Evolutionary conservation across 371 early-diverging fungal species (phyloP).

Genomic region (Rhizopus sp.): DNA sequence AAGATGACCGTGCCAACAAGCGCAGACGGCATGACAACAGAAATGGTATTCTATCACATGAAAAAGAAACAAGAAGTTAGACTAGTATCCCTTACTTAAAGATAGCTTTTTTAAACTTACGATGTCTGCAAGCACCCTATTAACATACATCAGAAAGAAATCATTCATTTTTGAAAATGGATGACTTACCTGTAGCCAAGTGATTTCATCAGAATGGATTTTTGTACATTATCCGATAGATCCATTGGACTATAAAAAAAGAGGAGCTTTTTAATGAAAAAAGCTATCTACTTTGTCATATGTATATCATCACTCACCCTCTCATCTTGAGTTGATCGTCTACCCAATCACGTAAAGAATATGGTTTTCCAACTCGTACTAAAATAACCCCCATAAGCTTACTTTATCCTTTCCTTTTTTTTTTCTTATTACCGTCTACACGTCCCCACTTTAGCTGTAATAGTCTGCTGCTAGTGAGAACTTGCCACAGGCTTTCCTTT

Average conservation of each 20-base stretch:
- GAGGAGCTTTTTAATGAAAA: not conserved
- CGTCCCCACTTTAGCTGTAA: constrained; percentile 81
- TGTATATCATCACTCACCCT: constrained; percentile 33
- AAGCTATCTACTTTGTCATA: not conserved
- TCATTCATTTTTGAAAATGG: not conserved
- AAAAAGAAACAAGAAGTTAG: not conserved
- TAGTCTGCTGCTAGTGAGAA: constrained; percentile 59
- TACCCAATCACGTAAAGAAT: constrained; percentile 70
- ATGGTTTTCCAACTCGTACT: constrained; percentile 81
- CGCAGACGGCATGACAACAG: constrained; percentile 88
- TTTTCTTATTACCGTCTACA: constrained; percentile 50
- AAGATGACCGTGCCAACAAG: constrained; percentile 80
- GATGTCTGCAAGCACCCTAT: constrained; percentile 71
- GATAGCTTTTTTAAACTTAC: constrained; percentile 36
- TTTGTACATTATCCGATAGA: constrained; percentile 30
- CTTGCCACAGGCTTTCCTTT: constrained; percentile 74
- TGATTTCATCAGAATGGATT: constrained; percentile 50
- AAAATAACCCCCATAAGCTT: constrained; percentile 19
- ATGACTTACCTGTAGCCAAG: constrained; percentile 54
- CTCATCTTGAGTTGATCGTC: constrained; percentile 56
- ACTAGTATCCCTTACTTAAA: not conserved
- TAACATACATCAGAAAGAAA: constrained; percentile 9
- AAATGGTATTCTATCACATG: constrained; percentile 51
- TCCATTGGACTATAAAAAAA: constrained; percentile 31
- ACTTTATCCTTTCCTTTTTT: not conserved